Evolutionary conservation across 129 eudicot species (phyloP).

Genomic region (Gnaphalium uliginosum): DNA sequence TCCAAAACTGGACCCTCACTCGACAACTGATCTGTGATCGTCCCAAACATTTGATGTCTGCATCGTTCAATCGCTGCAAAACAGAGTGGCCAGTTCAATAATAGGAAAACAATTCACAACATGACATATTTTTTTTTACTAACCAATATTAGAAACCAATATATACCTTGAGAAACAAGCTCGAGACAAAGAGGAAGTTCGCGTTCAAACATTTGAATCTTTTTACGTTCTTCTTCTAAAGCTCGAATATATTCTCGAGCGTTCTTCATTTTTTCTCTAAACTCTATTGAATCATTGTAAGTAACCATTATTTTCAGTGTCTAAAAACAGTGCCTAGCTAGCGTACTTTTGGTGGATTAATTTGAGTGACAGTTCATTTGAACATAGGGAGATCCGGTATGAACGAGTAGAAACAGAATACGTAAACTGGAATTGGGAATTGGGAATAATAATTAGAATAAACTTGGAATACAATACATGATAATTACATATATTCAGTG

Average conservation of each 20-base stretch:
- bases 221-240: conserved; percentile 70
- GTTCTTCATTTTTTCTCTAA: conserved; percentile 46
- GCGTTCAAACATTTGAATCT: conserved; percentile 81
- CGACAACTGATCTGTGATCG: conserved; percentile 46
- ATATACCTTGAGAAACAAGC: conserved; percentile 75
- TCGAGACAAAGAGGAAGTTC: conserved; percentile 93
- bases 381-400: conserved; percentile 51
- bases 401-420: conserved; percentile 47
- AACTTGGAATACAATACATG: conserved; percentile 47
- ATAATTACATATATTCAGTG: conserved; percentile 6
- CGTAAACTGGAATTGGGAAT: conserved; percentile 58
- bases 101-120: neutral
- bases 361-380: conserved; percentile 15
- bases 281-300: conserved; percentile 27
- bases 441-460: conserved; percentile 45
- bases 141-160: neutral
- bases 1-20: conserved; percentile 69
- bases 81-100: neutral
- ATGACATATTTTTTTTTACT: neutral
- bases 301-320: conserved; percentile 30
- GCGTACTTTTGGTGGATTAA: neutral
- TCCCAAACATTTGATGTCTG: conserved; percentile 50
- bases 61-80: conserved; percentile 79
- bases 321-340: neutral
- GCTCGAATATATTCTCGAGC: conserved; percentile 52